phyloP scores from a whole-genome alignment of 257 asterid genomes.

The Nicotiana tabacum region DNA sequence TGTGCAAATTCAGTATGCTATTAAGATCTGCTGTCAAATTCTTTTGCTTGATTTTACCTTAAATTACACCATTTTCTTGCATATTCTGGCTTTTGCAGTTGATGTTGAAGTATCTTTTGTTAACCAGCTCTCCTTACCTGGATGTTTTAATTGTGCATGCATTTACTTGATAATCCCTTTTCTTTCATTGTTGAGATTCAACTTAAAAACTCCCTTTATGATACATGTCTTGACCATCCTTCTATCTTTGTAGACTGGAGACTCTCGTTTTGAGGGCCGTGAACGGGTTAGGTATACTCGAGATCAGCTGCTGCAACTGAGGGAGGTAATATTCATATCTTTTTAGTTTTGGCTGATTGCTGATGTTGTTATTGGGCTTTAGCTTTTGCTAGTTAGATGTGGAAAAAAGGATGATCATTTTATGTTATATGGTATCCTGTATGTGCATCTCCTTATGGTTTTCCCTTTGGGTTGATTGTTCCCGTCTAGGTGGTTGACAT shows the following conservation, averaged over 20 bases:
- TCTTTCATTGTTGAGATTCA: not conserved
- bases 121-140: not conserved
- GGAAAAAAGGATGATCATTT: not conserved
- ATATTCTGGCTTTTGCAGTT: not conserved
- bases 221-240: not conserved
- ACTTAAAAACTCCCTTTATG: not conserved
- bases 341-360: conserved; percentile 6
- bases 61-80: not conserved
- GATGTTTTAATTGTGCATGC: not conserved
- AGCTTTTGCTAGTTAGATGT: not conserved
- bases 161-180: not conserved
- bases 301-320: conserved; percentile 69
- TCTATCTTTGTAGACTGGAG: conserved; percentile 53
- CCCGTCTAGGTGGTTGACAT: conserved; percentile 44
- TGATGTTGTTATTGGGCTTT: not conserved
- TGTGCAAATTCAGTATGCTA: not conserved
- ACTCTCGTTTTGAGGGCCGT: conserved; percentile 64
- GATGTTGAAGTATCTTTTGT: not conserved
- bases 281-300: conserved; percentile 65
- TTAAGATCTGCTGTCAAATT: not conserved
- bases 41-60: not conserved
- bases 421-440: not conserved
- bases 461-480: conserved; percentile 9
- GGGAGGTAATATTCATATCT: conserved; percentile 53
- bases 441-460: not conserved